Evolutionary conservation across 352 stramenopile genomes (phyloP).

Genomic region (Globisporangium radiosum): DNA sequence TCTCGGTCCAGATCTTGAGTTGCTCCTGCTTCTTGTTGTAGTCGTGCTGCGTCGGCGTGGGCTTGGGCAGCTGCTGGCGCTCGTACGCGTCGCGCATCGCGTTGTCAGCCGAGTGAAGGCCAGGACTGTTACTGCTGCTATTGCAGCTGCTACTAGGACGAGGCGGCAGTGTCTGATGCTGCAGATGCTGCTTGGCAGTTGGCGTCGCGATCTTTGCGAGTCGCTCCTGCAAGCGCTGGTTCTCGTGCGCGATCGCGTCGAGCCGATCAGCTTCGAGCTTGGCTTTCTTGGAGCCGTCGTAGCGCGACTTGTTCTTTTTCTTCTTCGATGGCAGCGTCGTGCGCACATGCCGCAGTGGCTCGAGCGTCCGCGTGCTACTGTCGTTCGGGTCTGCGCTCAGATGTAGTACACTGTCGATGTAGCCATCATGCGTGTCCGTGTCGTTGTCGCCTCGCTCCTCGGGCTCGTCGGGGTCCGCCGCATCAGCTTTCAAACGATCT

Average conservation of each 20-base stretch:
- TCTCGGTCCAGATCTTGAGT: conserved; percentile 66
- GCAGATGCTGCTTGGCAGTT: not conserved
- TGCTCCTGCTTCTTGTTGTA: conserved; percentile 68
- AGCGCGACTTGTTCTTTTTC: conserved; percentile 11
- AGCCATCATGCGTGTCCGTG: not conserved
- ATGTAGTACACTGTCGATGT: not conserved
- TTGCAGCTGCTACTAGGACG: not conserved
- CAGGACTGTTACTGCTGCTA: not conserved
- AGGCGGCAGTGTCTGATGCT: not conserved
- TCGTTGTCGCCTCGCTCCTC: not conserved
- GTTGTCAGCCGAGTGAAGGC: conserved; percentile 11
- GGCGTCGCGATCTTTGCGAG: conserved; percentile 15
- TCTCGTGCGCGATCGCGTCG: conserved; percentile 18
- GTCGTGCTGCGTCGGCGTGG: conserved; percentile 17
- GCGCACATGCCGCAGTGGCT: conserved; percentile 9
- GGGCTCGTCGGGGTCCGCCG: not conserved
- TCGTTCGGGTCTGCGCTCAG: not conserved
- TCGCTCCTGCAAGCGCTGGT: conserved; percentile 20
- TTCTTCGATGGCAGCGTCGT: not conserved
- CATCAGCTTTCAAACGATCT: not conserved
- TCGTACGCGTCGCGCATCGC: conserved; percentile 3
- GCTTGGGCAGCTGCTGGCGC: not conserved
- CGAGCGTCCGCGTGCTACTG: not conserved
- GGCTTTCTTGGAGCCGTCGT: conserved; percentile 14
- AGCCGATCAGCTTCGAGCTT: conserved; percentile 17